Evolutionary conservation across 495 filamentous ascomycete genomes (phyloP).

Genomic region (Clohesyomyces aquaticus): DNA sequence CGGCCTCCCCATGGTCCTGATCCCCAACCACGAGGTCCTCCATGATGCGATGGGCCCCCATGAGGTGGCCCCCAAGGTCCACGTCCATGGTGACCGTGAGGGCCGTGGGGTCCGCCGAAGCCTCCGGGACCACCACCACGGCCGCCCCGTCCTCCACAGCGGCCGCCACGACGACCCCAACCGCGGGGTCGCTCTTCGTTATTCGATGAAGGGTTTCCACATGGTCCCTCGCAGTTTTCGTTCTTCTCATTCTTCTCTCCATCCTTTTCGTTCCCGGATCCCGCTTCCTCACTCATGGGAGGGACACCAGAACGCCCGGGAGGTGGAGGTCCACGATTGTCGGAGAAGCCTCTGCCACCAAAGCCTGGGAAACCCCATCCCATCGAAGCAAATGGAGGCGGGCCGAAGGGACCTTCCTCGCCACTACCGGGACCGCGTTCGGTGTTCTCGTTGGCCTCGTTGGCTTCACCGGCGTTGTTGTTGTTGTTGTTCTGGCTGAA

Average conservation of each 20-base stretch:
- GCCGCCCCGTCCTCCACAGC: constrained; percentile 21
- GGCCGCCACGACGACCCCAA: constrained; percentile 8
- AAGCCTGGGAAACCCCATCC: constrained; percentile 29
- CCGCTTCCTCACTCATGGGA: constrained; percentile 9
- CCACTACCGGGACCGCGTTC: constrained; percentile 5
- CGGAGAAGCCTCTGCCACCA: constrained; percentile 26
- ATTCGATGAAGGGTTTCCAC: constrained; percentile 4
- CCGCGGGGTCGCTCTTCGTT: constrained; percentile 19
- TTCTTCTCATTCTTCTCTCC: constrained; percentile 7
- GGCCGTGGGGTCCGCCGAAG: not conserved
- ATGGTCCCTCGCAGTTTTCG: constrained; percentile 18
- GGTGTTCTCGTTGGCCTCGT: constrained; percentile 6
- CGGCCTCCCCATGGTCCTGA: constrained; percentile 52
- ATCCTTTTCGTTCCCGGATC: constrained; percentile 13
- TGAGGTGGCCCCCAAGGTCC: constrained; percentile 14
- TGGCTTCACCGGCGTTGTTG: too few relatives aligned
- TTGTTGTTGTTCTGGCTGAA: constrained; percentile 37
- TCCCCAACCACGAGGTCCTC: constrained; percentile 38
- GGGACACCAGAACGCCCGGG: not conserved
- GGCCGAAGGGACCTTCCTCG: constrained; percentile 2
- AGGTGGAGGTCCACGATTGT: constrained; percentile 25
- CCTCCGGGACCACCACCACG: not conserved
- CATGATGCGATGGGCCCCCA: constrained; percentile 25
- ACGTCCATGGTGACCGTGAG: constrained; percentile 22
- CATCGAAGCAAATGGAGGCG: constrained; percentile 29